These are phyloP conservation scores for Lipomyces sp. DNA, from an alignment of 805 yeast genomes.

Conservation along the genomic window DNA sequence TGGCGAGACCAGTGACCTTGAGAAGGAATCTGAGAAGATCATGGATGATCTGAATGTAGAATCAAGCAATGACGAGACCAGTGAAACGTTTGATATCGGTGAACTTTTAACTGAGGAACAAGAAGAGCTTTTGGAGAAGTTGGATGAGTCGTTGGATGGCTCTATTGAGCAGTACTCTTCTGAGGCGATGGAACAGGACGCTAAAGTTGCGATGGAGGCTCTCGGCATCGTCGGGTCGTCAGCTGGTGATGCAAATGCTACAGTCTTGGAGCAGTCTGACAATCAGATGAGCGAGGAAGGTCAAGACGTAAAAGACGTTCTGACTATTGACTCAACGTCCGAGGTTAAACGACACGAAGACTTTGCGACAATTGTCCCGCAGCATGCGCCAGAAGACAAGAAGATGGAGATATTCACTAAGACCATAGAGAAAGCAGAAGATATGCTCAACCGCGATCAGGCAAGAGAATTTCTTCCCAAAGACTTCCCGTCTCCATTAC, in stretches of 20 bases:
- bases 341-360: neutral
- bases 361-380: neutral
- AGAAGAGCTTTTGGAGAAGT: neutral
- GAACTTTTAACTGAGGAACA: neutral
- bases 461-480: constrained; percentile 7
- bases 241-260: neutral
- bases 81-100: neutral
- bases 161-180: neutral
- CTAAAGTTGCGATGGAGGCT: neutral
- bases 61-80: neutral
- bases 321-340: neutral
- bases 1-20: no score
- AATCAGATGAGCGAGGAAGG: neutral
- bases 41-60: neutral
- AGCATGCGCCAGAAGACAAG: neutral
- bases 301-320: neutral
- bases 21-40: neutral
- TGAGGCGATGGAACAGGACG: neutral
- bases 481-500: constrained; percentile 12
- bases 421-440: constrained; percentile 13
- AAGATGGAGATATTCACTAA: constrained; percentile 14
- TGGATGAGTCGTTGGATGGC: neutral
- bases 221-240: neutral
- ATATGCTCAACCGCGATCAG: constrained; percentile 7
- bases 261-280: neutral